Conservation (phyloP, 169 alveolate species). For the Toxoplasma gondii region DNA sequence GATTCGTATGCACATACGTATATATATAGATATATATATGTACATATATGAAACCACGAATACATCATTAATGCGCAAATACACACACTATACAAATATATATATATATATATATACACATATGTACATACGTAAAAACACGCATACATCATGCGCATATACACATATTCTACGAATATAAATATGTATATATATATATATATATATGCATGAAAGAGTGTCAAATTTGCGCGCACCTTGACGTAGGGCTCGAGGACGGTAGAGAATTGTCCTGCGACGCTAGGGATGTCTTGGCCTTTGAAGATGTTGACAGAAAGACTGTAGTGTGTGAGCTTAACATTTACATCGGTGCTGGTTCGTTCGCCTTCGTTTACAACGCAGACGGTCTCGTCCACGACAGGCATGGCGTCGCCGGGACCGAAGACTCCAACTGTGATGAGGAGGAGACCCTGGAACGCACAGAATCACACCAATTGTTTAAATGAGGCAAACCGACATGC, state of each 20-base stretch:
- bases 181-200: neutral
- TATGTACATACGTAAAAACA: neutral
- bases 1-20: neutral
- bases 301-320: conserved; percentile 69
- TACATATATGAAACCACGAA: neutral
- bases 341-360: conserved; percentile 40
- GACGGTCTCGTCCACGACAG: conserved; percentile 74
- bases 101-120: neutral
- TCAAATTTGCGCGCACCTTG: conserved; percentile 47
- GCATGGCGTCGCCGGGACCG: conserved; percentile 77
- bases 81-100: neutral
- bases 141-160: too few species aligned
- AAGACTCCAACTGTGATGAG: conserved; percentile 76
- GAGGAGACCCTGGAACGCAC: conserved; percentile 66
- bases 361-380: conserved; percentile 42
- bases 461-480: neutral
- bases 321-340: conserved; percentile 64
- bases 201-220: neutral
- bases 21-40: neutral
- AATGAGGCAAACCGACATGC: neutral
- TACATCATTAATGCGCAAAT: neutral
- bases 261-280: conserved; percentile 66
- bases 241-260: conserved; percentile 74
- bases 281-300: conserved; percentile 78
- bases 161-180: neutral